Evolutionary conservation across 2,329 filamentous ascomycete species (phyloP), one percentile per base, ranked within the genome.

Genomic region (Alternaria ventricosa): DNA sequence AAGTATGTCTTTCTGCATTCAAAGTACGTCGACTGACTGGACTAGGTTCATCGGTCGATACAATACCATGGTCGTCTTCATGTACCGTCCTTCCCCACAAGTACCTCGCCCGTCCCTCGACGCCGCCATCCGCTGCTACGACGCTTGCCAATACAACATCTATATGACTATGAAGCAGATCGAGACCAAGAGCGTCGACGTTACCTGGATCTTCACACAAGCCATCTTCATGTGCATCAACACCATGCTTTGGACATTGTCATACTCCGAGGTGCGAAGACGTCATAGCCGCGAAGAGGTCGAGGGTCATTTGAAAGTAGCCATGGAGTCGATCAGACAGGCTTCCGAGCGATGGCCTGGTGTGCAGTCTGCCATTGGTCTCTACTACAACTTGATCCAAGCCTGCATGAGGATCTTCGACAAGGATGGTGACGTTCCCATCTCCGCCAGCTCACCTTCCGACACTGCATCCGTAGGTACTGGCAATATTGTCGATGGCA

Each of bases 141-240:
- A 96, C 49, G 94, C 93, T 44, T 90, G 93, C 50, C 86, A 90
- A 11, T 92, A 89, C 79, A 94, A 97, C 75, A 92, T 97, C 71
- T 87, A 90, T 68, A 88, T 95, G 76, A 91, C 94, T 47, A 89
- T 88, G 75, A 89, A 91, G 72, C 94, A 97, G 78, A 91, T 97
- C 75, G 87, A 90, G 68, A 89, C 87, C 15, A 87, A 87, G 13
- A 89, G 89, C 22, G 88, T 96, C 11, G 95, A 97, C 75, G 85
- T 97, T 64, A 97, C 94, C 1, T 98, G 95, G 95, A 90, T 97
- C 46, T 97, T 97, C 75, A 88, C 97, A 1, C 87, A 97, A 62
- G 90, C 91, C 20, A 87, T 98, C 44, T 97, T 96, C 82, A 96
- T 96, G 89, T 90, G 92, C 5, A 87, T 98, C 61, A 97, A 97